These are phyloP conservation scores for Phlebiopsis gigantea DNA, from an alignment of 768 basidiomycete genomes.

Conservation along the genomic window DNA sequence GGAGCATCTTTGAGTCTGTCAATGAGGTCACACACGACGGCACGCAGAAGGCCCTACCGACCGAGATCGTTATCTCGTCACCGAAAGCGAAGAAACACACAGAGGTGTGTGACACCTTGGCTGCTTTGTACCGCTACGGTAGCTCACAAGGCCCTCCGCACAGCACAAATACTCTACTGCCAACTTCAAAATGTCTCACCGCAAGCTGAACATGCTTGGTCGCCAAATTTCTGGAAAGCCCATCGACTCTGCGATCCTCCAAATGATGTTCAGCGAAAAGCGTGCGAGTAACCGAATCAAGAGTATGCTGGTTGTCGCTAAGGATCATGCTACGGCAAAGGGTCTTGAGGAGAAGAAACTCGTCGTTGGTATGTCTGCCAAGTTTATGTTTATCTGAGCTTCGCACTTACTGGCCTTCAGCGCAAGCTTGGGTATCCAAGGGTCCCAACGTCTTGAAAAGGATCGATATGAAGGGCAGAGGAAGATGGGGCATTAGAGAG, in stretches of 20 bases:
- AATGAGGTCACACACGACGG: constrained; percentile 9
- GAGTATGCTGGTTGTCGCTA: constrained; percentile 83
- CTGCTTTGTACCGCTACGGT: not conserved
- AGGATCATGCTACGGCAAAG: constrained; percentile 79
- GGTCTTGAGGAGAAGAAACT: constrained; percentile 65
- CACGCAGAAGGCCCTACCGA: constrained; percentile 7
- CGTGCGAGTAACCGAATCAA: constrained; percentile 80
- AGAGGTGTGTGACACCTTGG: constrained; percentile 17
- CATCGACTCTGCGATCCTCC: constrained; percentile 91
- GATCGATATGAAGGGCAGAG: constrained; percentile 80
- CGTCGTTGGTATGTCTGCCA: constrained; percentile 64
- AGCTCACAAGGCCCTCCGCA: not conserved
- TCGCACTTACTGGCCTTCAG: constrained; percentile 31
- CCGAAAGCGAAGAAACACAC: constrained; percentile 18
- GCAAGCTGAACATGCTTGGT: constrained; percentile 87
- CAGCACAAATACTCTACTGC: constrained; percentile 94
- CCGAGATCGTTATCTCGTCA: not conserved
- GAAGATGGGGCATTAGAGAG: constrained; percentile 68
- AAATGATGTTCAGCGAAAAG: constrained; percentile 97
- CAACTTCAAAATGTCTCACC: constrained; percentile 88
- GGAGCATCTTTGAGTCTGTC: constrained; percentile 24
- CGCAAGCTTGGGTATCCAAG: constrained; percentile 94
- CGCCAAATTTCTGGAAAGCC: constrained; percentile 87
- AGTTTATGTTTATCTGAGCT: not conserved
- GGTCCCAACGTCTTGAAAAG: constrained; percentile 58